A percentile compares a stretch with the other conserved stretches of the same genome.
phyloP scores from a whole-genome alignment of 2,329 filamentous ascomycete genomes.

The Fusarium miscanthi region DNA sequence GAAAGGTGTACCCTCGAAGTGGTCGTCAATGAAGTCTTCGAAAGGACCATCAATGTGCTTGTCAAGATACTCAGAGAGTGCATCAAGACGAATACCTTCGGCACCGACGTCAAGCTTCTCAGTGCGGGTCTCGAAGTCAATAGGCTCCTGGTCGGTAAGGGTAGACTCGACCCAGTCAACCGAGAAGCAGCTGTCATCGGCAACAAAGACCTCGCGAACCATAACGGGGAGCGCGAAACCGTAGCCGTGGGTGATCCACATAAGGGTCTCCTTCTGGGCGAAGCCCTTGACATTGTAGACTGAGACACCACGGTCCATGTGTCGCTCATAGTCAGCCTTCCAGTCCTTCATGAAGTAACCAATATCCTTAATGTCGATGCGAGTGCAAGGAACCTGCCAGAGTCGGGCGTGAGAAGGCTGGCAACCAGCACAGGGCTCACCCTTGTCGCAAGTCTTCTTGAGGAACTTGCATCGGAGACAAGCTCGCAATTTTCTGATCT shows the following conservation, averaged over 20 bases:
- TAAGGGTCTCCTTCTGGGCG: conserved; percentile 71
- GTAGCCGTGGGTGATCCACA: conserved; percentile 97
- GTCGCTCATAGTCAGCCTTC: conserved; percentile 96
- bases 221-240: conserved; percentile 92
- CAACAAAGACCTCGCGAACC: conserved; percentile 92
- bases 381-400: conserved; percentile 97
- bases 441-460: conserved; percentile 99
- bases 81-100: conserved; percentile 83
- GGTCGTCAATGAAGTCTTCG: conserved; percentile 93
- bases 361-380: conserved; percentile 98
- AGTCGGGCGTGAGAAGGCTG: conserved; percentile 94
- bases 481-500: conserved; percentile 93
- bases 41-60: conserved; percentile 93
- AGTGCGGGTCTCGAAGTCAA: conserved; percentile 86
- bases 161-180: conserved; percentile 93
- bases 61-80: conserved; percentile 92
- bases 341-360: conserved; percentile 99
- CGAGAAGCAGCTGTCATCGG: conserved; percentile 91
- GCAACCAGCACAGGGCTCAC: conserved; percentile 94
- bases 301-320: conserved; percentile 86
- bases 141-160: conserved; percentile 74
- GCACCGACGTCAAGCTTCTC: conserved; percentile 89
- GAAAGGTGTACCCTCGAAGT: conserved; percentile 95
- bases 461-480: conserved; percentile 97
- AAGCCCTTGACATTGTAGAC: conserved; percentile 95